These are phyloP conservation scores for Aspergillus neoniger DNA, from an alignment of 2,329 filamentous ascomycete species.

Conservation along the genomic window DNA sequence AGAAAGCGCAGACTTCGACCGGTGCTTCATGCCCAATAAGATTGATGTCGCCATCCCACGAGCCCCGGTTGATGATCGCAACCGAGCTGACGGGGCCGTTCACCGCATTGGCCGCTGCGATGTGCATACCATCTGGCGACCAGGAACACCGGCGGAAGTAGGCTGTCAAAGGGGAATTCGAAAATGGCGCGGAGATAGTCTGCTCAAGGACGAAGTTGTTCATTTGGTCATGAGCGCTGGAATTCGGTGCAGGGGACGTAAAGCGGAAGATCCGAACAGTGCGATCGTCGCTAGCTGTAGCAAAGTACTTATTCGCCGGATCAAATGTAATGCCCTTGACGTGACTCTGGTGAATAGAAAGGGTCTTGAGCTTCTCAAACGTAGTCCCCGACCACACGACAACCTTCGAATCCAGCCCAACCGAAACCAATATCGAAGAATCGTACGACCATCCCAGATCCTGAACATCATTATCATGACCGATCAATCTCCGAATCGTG, in stretches of 20 bases:
- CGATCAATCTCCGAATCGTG: slow-evolving; percentile 87
- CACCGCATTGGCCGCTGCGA: slow-evolving; percentile 93
- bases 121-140: slow-evolving; percentile 96
- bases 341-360: slow-evolving; percentile 91
- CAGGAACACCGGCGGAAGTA: slow-evolving; percentile 97
- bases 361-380: slow-evolving; percentile 94
- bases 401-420: slow-evolving; percentile 95
- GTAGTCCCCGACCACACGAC: slow-evolving; percentile 98
- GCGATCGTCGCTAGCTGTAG: slow-evolving; percentile 93
- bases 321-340: slow-evolving; percentile 99
- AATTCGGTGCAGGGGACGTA: slow-evolving; percentile 84
- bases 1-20: slow-evolving; percentile 96
- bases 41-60: slow-evolving; percentile 96
- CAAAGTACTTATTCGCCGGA: slow-evolving; percentile 98
- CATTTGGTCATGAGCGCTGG: slow-evolving; percentile 90
- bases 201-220: slow-evolving; percentile 95
- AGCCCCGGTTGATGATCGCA: slow-evolving; percentile 87
- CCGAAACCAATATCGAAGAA: slow-evolving; percentile 91
- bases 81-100: slow-evolving; percentile 97
- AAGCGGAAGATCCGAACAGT: slow-evolving; percentile 97
- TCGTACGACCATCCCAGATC: slow-evolving; percentile 97
- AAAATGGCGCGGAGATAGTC: slow-evolving; percentile 85
- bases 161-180: slow-evolving; percentile 88
- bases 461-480: slow-evolving; percentile 98
- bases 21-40: slow-evolving; percentile 96